These are phyloP conservation scores for Draba incana DNA, from an alignment of 345 rosid genomes.

Conservation along the genomic window DNA sequence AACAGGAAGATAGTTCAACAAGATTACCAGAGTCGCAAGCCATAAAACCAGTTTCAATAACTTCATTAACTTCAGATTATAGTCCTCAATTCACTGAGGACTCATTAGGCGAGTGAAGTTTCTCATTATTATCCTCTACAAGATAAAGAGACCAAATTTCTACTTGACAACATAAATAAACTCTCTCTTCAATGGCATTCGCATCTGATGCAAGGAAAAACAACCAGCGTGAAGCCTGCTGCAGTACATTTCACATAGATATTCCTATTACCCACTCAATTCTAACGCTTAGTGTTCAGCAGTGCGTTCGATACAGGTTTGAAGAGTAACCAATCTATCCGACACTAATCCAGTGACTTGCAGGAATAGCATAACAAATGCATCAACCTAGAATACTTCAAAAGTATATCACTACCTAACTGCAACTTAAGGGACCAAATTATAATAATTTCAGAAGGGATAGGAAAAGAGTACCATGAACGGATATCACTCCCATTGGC, in stretches of 20 bases:
- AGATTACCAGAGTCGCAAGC: background rate
- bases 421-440: background rate
- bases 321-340: background rate
- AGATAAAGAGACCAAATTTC: constrained; percentile 10
- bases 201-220: background rate
- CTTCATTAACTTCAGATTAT: background rate
- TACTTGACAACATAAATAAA: constrained; percentile 21
- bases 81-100: background rate
- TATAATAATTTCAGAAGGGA: constrained; percentile 2
- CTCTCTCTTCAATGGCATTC: constrained; percentile 4
- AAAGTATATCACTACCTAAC: constrained; percentile 10
- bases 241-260: background rate
- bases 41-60: background rate
- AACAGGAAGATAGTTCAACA: background rate
- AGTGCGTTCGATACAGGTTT: background rate
- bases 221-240: constrained; percentile 1
- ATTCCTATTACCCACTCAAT: background rate
- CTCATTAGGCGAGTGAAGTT: background rate
- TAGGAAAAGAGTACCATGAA: constrained; percentile 63
- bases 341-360: background rate
- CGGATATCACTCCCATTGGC: constrained; percentile 99
- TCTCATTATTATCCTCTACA: constrained; percentile 10
- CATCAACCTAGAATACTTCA: constrained; percentile 6
- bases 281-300: background rate
- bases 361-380: background rate